Conservation (phyloP, 768 basidiomycete genomes). For the Candolleomyces efflorescens region DNA sequence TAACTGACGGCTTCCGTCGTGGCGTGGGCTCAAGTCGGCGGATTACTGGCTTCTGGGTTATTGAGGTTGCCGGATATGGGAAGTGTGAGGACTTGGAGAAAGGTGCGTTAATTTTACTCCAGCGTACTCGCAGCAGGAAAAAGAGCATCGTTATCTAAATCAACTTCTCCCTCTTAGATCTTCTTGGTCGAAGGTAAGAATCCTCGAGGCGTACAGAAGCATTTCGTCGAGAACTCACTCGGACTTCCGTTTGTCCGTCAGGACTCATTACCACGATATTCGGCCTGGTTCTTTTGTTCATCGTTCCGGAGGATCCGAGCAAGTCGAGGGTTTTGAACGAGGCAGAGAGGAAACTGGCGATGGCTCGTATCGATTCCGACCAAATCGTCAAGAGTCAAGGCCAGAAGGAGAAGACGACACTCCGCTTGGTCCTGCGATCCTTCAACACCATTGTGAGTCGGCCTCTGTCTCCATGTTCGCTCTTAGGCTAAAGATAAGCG, state of each 20-base stretch:
- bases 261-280: slow-evolving; percentile 19
- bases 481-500: not conserved
- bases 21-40: slow-evolving; percentile 23
- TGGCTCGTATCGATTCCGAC: slow-evolving; percentile 27
- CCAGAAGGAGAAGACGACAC: slow-evolving; percentile 12
- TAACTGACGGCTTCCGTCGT: not conserved
- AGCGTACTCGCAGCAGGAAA: not conserved
- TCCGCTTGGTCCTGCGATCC: slow-evolving; percentile 10
- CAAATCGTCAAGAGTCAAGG: slow-evolving; percentile 13
- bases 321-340: slow-evolving; percentile 23
- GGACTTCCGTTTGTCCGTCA: not conserved
- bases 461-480: too few species aligned
- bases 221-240: too few species aligned
- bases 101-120: slow-evolving; percentile 16
- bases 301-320: slow-evolving; percentile 24
- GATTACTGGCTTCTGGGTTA: slow-evolving; percentile 33
- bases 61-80: slow-evolving; percentile 29
- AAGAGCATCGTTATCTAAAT: not conserved
- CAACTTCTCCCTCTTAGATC: slow-evolving; percentile 25
- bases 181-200: slow-evolving; percentile 37
- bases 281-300: slow-evolving; percentile 20
- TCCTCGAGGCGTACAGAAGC: not conserved
- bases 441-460: slow-evolving; percentile 15
- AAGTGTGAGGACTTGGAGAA: slow-evolving; percentile 28
- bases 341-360: slow-evolving; percentile 21